Conservation (phyloP, 352 stramenopile genomes). For the Thalassiosira ordinaria region DNA sequence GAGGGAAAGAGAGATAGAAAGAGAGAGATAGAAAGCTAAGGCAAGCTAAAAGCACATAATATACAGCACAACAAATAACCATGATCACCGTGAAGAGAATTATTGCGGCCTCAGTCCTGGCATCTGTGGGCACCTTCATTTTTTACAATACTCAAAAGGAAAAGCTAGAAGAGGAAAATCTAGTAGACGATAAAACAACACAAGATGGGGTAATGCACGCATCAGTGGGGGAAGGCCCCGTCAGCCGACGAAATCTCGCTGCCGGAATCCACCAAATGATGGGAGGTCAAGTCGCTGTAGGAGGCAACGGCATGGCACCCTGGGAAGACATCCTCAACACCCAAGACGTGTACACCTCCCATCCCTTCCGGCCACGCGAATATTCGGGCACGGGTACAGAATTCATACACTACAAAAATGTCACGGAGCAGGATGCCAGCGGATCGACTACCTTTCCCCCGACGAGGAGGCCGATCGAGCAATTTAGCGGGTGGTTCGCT, state of each 20-base stretch:
- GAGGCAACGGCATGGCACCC: neutral
- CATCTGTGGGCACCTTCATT: too few relatives aligned
- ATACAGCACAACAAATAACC: too few relatives aligned
- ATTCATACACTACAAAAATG: constrained; percentile 57
- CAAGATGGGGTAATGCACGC: too few relatives aligned
- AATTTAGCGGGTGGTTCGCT: constrained; percentile 24
- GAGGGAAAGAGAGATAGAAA: too few relatives aligned
- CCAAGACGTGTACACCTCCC: constrained; percentile 11
- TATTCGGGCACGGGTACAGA: constrained; percentile 35
- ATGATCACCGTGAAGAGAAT: too few relatives aligned
- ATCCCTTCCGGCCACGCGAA: constrained; percentile 39
- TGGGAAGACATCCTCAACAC: constrained; percentile 5
- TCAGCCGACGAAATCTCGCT: constrained; percentile 24
- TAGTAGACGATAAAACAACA: too few relatives aligned
- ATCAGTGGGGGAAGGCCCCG: neutral
- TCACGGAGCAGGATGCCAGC: constrained; percentile 39
- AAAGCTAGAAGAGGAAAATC: too few relatives aligned
- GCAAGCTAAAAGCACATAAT: too few relatives aligned
- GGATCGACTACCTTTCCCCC: constrained; percentile 46
- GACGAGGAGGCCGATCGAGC: constrained; percentile 2
- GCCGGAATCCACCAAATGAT: constrained; percentile 35
- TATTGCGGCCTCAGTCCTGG: too few relatives aligned
- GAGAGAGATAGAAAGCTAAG: too few relatives aligned
- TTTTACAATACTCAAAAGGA: too few relatives aligned
- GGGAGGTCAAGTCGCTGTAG: constrained; percentile 21